A percentile compares a stretch with the other conserved stretches of the same genome.
These are phyloP conservation scores for Neostapfia colusana DNA, from an alignment of 176 grass and related monocot species.

Conservation along the genomic window DNA sequence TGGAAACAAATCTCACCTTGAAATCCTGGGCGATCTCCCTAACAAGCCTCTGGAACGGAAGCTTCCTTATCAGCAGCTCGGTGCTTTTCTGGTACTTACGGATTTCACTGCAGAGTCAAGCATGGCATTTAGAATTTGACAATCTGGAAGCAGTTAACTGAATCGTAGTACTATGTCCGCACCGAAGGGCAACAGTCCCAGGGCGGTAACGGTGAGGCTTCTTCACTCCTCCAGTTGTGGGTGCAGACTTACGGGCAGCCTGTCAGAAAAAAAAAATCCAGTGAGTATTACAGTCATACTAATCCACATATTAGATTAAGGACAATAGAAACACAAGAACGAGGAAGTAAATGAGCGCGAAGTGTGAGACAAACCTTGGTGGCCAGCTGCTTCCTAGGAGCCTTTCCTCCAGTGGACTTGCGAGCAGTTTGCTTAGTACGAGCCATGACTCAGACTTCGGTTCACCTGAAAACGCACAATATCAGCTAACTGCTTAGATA, in stretches of 20 bases:
- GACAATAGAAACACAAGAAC: not conserved
- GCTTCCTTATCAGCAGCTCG: constrained; percentile 64
- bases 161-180: not conserved
- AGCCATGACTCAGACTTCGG: constrained; percentile 40
- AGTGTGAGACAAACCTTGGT: constrained; percentile 52
- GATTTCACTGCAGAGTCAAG: constrained; percentile 48
- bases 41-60: constrained; percentile 80
- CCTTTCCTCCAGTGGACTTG: constrained; percentile 66
- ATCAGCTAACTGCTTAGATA: not conserved
- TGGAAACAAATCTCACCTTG: constrained; percentile 40
- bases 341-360: not conserved
- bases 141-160: not conserved
- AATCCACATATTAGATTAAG: not conserved
- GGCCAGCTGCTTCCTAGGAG: constrained; percentile 65
- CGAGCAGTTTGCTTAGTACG: constrained; percentile 74
- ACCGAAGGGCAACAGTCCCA: constrained; percentile 72
- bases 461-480: constrained; percentile 6
- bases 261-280: constrained; percentile 22
- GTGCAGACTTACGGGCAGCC: constrained; percentile 67
- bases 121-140: not conserved
- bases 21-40: constrained; percentile 75
- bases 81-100: constrained; percentile 74
- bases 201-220: constrained; percentile 76
- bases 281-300: not conserved
- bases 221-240: constrained; percentile 72